Evolutionary conservation across 768 basidiomycete genomes (phyloP).

Genomic region (Auriscalpium microsporum): DNA sequence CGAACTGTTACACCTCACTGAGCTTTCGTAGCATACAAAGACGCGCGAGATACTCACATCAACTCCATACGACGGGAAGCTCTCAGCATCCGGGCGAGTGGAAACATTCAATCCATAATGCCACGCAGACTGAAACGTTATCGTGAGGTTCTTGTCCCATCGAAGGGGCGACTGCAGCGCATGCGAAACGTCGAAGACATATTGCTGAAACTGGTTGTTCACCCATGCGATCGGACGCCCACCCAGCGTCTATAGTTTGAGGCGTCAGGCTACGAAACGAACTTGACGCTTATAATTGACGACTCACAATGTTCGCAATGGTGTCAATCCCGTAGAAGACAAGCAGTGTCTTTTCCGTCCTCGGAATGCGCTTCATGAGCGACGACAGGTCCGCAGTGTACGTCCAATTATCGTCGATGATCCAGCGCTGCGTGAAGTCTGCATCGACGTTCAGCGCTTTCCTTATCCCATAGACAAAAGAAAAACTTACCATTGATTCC

Average conservation of each 20-base stretch:
- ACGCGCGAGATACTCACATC: slow-evolving; percentile 20
- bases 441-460: not conserved
- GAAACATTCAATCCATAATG: slow-evolving; percentile 47
- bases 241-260: slow-evolving; percentile 32
- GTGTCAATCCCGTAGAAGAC: slow-evolving; percentile 54
- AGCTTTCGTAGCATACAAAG: not conserved
- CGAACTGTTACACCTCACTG: slow-evolving; percentile 28
- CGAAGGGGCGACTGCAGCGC: slow-evolving; percentile 26
- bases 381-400: slow-evolving; percentile 47
- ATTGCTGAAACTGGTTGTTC: slow-evolving; percentile 49
- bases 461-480: not conserved
- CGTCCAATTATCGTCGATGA: slow-evolving; percentile 50
- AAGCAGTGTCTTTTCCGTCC: slow-evolving; percentile 30
- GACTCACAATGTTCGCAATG: slow-evolving; percentile 44
- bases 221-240: slow-evolving; percentile 49
- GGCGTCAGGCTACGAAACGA: not conserved
- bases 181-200: slow-evolving; percentile 42
- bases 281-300: not conserved
- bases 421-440: slow-evolving; percentile 51
- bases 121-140: slow-evolving; percentile 46
- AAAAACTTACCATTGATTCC: slow-evolving; percentile 39
- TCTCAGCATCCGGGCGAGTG: slow-evolving; percentile 38
- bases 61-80: slow-evolving; percentile 25
- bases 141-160: slow-evolving; percentile 36
- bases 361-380: slow-evolving; percentile 23